Evolutionary conservation across 2,329 filamentous ascomycete species (phyloP).

Genomic region (Colletotrichum chlorophyti): DNA sequence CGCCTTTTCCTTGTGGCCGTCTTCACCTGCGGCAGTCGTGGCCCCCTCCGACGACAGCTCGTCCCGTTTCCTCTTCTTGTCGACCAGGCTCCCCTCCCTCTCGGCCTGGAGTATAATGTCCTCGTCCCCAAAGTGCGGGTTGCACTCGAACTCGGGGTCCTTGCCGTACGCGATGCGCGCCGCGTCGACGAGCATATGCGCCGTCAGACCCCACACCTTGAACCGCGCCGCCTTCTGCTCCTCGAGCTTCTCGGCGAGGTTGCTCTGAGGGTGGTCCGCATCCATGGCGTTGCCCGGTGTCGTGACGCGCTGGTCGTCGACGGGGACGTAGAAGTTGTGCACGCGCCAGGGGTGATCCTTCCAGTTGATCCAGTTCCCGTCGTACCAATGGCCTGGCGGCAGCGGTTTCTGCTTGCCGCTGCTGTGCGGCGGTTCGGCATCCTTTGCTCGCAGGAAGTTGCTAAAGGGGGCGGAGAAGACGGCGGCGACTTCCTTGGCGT

Average conservation of each 20-base stretch:
- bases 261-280: conserved; percentile 48
- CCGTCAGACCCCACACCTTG: conserved; percentile 95
- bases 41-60: conserved; percentile 30
- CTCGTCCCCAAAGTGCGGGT: conserved; percentile 59
- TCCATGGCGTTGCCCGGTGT: conserved; percentile 52
- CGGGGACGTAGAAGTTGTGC: conserved; percentile 92
- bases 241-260: conserved; percentile 49
- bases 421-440: conserved; percentile 59
- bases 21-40: conserved; percentile 36
- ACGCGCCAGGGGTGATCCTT: conserved; percentile 80
- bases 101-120: conserved; percentile 54
- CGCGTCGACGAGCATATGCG: conserved; percentile 85
- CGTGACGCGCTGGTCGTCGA: conserved; percentile 72
- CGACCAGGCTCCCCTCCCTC: conserved; percentile 51
- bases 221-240: conserved; percentile 64
- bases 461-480: conserved; percentile 91
- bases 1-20: conserved; percentile 25
- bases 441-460: conserved; percentile 73
- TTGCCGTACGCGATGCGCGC: conserved; percentile 83
- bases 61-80: conserved; percentile 46
- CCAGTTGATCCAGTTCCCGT: conserved; percentile 82
- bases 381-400: conserved; percentile 77
- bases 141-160: conserved; percentile 83
- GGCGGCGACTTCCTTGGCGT: conserved; percentile 90
- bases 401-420: conserved; percentile 43